phyloP scores from a whole-genome alignment of 768 basidiomycete genomes.

The Pleurotus eryngii region DNA sequence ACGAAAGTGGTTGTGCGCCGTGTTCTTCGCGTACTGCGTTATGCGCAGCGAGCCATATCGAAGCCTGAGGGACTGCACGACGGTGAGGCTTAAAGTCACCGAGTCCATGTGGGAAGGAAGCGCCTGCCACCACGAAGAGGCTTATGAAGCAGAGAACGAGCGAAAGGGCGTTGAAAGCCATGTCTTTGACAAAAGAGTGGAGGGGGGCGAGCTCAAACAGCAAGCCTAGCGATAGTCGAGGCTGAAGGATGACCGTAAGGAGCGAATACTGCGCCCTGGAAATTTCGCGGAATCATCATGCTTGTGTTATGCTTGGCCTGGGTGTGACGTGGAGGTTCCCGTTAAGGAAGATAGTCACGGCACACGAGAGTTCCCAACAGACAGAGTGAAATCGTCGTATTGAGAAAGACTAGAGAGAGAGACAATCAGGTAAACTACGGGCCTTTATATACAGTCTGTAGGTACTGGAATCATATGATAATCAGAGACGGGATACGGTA shows the following conservation, averaged over 20 bases:
- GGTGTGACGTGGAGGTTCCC: no score
- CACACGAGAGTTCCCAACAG: no score
- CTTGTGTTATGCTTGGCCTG: slow-evolving; percentile 5
- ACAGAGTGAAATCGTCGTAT: no score
- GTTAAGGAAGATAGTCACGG: no score
- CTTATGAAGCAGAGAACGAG: slow-evolving; percentile 18
- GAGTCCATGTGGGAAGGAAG: slow-evolving; percentile 15
- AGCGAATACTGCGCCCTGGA: background rate
- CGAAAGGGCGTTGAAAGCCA: slow-evolving; percentile 27
- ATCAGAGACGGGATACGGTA: no score
- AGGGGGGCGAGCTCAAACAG: slow-evolving; percentile 28
- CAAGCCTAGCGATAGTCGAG: slow-evolving; percentile 16
- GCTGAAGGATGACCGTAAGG: background rate
- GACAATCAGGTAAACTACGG: no score
- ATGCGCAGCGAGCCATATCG: slow-evolving; percentile 40
- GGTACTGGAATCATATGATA: no score
- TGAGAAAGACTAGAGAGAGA: no score
- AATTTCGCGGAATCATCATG: background rate
- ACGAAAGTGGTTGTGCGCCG: slow-evolving; percentile 40
- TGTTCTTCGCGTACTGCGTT: slow-evolving; percentile 44
- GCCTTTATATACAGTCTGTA: no score
- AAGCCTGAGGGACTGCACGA: background rate
- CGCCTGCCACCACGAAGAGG: slow-evolving; percentile 12
- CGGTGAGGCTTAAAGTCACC: background rate
- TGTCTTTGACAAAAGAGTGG: slow-evolving; percentile 31